Base-by-base conservation (phyloP, 2,329 filamentous ascomycete genomes). In the Penicillium brevicompactum region DNA sequence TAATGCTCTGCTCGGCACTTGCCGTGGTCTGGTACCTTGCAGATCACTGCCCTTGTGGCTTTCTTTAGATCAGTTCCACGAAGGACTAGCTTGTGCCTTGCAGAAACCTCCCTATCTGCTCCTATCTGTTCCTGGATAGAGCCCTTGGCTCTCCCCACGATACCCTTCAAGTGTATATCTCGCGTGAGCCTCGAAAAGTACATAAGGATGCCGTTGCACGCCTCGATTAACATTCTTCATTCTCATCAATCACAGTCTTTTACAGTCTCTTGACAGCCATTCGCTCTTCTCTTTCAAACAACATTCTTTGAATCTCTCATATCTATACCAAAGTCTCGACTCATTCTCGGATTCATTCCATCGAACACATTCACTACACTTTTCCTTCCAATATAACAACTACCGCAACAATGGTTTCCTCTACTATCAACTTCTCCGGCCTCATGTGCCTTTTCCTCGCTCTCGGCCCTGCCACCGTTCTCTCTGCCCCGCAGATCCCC, bases 391-490 rank as follows among this genome's bases (percentile, higher is more conserved):
- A 31, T 16, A 34, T 0, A 14, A 5, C n/a, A 31, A 42, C 37
- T 16, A 38, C 37, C 10, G 45, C 22, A 53, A 65, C 22, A 53
- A 72, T 68, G 67, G 49, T 58, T 54, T 60, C 63, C 51, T 62
- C 61, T 49, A 55, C 59, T 46, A 65, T 66, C 58, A 65, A 48
- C 46, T 41, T 67, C 56, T 67, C 68, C 8, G 62, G 67, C 49
- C 61, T 70, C 41, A 37, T 73, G 53, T 71, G 66, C 63, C 66
- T 73, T 2, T 42, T 69, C 22, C 61, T 72, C 31, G 60, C 67
- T 42, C 57, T 67, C 30, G 63, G 62, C 41, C 70, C 69, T 32
- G 55, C 64, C 18, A 55, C 63, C 2, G 67, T 70, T 14, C 58
- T 73, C 22, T 57, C 70, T n/a, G 64, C 58, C n/a, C 69, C 69